These are phyloP conservation scores for Aspergillus brasiliensis DNA, from an alignment of 2,329 filamentous ascomycete genomes.

Conservation along the genomic window DNA sequence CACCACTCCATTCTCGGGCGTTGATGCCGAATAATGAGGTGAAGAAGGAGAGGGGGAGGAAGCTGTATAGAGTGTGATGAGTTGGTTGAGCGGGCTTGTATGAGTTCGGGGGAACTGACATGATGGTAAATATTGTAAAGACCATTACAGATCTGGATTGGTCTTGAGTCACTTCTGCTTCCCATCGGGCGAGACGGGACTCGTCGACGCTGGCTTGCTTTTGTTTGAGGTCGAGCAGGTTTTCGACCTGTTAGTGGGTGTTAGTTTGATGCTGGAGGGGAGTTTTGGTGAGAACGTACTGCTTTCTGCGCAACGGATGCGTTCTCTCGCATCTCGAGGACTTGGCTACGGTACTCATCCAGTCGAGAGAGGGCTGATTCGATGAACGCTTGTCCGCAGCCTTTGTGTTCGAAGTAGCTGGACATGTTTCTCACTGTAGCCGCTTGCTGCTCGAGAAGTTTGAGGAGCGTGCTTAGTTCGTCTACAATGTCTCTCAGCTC, in stretches of 20 bases:
- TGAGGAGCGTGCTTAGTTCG: constrained; percentile 60
- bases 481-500: constrained; percentile 67
- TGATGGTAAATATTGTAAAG: constrained; percentile 63
- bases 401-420: constrained; percentile 33
- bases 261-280: neutral
- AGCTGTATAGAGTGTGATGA: constrained; percentile 33
- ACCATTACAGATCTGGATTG: constrained; percentile 65
- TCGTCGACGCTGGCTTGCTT: constrained; percentile 68
- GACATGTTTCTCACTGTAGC: constrained; percentile 49
- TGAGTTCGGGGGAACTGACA: constrained; percentile 35
- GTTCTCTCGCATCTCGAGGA: constrained; percentile 61
- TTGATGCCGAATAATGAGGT: constrained; percentile 69
- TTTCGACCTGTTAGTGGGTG: constrained; percentile 54
- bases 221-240: constrained; percentile 67
- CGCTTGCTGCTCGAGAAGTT: constrained; percentile 61
- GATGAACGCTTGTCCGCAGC: constrained; percentile 55
- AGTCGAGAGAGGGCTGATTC: constrained; percentile 56
- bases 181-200: constrained; percentile 62
- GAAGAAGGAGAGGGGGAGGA: constrained; percentile 66
- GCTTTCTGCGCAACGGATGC: constrained; percentile 62
- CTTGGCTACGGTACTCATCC: constrained; percentile 57
- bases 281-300: constrained; percentile 32
- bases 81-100: neutral
- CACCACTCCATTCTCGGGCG: constrained; percentile 60
- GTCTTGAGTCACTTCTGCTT: constrained; percentile 63